Percentiles rank a stretch among this genome's conserved stretches.
phyloP scores from a whole-genome alignment of 768 basidiomycete genomes.

The Lentinula edodes region DNA sequence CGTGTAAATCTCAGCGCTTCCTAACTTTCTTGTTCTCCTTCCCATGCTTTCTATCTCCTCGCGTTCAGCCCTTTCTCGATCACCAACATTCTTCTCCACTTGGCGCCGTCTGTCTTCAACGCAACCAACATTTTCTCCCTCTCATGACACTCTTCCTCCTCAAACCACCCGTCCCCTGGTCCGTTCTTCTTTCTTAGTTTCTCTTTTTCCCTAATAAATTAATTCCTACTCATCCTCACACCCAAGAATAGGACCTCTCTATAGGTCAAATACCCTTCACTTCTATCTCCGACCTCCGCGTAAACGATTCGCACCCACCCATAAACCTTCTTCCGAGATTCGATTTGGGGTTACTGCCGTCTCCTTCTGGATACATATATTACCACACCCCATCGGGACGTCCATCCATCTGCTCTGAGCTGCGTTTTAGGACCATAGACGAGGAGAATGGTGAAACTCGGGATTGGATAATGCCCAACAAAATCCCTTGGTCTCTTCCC shows the following conservation, averaged over 20 bases:
- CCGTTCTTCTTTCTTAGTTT: too few relatives aligned
- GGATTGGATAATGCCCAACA: conserved; percentile 3
- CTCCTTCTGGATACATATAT: neutral
- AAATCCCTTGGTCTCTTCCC: conserved; percentile 3
- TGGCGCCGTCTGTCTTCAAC: too few relatives aligned
- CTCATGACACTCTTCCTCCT: too few relatives aligned
- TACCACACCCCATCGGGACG: neutral
- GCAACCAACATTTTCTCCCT: too few relatives aligned
- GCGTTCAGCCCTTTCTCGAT: too few relatives aligned
- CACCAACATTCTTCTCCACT: too few relatives aligned
- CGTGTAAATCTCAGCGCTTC: too few relatives aligned
- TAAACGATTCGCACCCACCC: neutral
- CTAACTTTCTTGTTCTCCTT: too few relatives aligned
- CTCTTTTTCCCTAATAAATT: too few relatives aligned
- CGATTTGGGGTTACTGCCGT: neutral
- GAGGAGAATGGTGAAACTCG: neutral
- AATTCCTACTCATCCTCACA: neutral
- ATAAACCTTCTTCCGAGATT: conserved; percentile 4
- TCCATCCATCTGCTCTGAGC: neutral
- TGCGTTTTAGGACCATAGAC: neutral
- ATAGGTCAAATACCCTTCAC: neutral
- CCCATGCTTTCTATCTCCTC: too few relatives aligned
- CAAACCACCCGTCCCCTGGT: too few relatives aligned
- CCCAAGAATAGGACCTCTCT: conserved; percentile 1
- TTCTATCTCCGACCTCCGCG: neutral